These are phyloP conservation scores for Cordyceps militaris DNA, from an alignment of 2,329 filamentous ascomycete genomes.

Conservation along the genomic window DNA sequence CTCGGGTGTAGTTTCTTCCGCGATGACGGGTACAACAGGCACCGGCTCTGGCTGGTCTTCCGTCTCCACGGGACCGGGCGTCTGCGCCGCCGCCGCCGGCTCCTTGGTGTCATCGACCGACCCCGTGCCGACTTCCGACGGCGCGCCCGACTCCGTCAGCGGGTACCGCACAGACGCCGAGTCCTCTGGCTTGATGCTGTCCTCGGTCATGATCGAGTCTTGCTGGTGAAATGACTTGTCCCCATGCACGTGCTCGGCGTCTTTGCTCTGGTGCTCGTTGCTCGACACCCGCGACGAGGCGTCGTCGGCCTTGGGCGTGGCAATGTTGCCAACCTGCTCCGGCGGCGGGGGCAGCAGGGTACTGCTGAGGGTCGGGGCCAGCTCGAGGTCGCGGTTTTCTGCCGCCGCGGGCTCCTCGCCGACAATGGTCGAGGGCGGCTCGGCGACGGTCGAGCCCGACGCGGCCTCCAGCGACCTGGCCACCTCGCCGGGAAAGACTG, in stretches of 20 bases:
- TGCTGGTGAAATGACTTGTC: slow-evolving; percentile 21
- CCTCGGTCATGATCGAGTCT: slow-evolving; percentile 31
- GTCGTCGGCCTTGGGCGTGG: slow-evolving; percentile 26
- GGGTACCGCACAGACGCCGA: slow-evolving; percentile 28
- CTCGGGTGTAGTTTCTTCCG: background rate
- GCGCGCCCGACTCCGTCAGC: slow-evolving; percentile 23
- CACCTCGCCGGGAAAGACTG: background rate
- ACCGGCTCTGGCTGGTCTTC: slow-evolving; percentile 15
- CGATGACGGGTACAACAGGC: background rate
- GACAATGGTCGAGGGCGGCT: slow-evolving; percentile 26
- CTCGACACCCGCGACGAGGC: slow-evolving; percentile 19
- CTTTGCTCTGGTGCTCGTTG: slow-evolving; percentile 21
- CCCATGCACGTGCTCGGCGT: slow-evolving; percentile 18
- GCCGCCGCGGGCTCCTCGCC: slow-evolving; percentile 24
- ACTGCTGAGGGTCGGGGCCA: slow-evolving; percentile 9
- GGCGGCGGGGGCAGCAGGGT: slow-evolving; percentile 30
- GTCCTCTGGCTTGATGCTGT: slow-evolving; percentile 32
- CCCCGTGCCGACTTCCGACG: slow-evolving; percentile 21
- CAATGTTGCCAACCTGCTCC: slow-evolving; percentile 35
- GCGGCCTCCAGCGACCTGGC: slow-evolving; percentile 10
- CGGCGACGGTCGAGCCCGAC: slow-evolving; percentile 21
- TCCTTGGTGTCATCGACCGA: slow-evolving; percentile 20
- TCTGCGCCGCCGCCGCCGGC: background rate
- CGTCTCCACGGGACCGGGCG: background rate
- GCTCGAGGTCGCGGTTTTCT: slow-evolving; percentile 20